Conservation (phyloP, 306 rosid genomes). For the Trifolium fragiferum region DNA sequence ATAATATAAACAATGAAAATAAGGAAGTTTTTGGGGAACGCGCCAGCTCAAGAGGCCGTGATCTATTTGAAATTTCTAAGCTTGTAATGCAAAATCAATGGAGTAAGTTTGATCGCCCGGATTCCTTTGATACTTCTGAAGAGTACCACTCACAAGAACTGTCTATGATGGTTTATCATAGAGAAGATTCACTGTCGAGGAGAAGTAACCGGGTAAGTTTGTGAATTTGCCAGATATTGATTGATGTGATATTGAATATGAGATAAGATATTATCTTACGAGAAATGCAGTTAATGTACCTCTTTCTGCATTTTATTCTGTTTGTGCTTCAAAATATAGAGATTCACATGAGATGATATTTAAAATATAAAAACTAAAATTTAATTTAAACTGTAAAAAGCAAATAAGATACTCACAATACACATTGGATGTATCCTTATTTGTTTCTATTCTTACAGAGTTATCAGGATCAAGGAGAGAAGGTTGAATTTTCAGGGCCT, state of each 20-base stretch:
- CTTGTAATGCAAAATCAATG: slow-evolving; percentile 77
- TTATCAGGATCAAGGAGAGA: slow-evolving; percentile 78
- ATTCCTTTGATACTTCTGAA: slow-evolving; percentile 92
- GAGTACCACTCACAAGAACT: slow-evolving; percentile 92
- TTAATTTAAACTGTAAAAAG: too few relatives aligned
- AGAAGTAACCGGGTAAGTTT: slow-evolving; percentile 80
- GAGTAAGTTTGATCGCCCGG: slow-evolving; percentile 90
- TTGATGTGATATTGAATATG: slow-evolving; percentile 8
- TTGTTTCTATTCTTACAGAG: slow-evolving; percentile 54
- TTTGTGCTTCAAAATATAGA: not conserved
- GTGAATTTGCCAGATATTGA: slow-evolving; percentile 29
- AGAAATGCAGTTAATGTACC: not conserved
- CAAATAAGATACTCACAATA: too few relatives aligned
- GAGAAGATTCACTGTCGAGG: slow-evolving; percentile 71
- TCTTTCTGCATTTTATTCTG: not conserved
- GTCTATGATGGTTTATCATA: slow-evolving; percentile 67
- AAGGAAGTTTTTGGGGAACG: slow-evolving; percentile 52
- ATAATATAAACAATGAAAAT: slow-evolving; percentile 63
- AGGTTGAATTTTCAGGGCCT: slow-evolving; percentile 95
- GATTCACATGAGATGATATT: not conserved
- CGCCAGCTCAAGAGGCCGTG: slow-evolving; percentile 64
- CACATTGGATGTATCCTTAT: not conserved
- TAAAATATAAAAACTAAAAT: too few relatives aligned
- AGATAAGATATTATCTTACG: not conserved
- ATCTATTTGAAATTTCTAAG: slow-evolving; percentile 69